Percentiles rank a stretch among this genome's conserved stretches.
phyloP scores from a whole-genome alignment of 192 early-diverging fungal species.

The Entomortierella lignicola region DNA sequence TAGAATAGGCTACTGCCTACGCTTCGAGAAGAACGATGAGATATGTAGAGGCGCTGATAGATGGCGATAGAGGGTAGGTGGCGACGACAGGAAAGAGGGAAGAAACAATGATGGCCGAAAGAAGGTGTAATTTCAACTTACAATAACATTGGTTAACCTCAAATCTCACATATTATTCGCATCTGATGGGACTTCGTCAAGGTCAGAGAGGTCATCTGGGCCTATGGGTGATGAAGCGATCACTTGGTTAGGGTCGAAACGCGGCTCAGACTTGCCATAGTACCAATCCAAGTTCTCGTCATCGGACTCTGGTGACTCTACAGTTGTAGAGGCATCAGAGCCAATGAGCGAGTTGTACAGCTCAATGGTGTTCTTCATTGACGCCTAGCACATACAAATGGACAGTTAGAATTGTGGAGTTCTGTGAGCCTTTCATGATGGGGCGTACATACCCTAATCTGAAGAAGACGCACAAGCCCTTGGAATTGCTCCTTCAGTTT shows the following conservation, averaged over 20 bases:
- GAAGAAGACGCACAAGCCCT: conserved; percentile 24
- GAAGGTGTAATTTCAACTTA: too few species aligned
- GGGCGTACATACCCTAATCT: conserved; percentile 7
- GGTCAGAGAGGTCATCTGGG: not conserved
- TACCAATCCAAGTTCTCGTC: conserved; percentile 16
- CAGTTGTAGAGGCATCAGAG: conserved; percentile 12
- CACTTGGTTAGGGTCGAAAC: conserved; percentile 28
- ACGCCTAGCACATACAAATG: conserved; percentile 14
- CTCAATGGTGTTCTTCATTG: conserved; percentile 24
- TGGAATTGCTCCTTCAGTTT: conserved; percentile 22
- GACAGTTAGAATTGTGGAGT: conserved; percentile 22
- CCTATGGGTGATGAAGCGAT: conserved; percentile 22
- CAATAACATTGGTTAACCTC: too few species aligned
- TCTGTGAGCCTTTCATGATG: conserved; percentile 13
- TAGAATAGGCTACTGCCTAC: too few species aligned
- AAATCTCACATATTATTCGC: too few species aligned
- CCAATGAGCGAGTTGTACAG: conserved; percentile 27
- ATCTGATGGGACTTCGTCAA: too few species aligned
- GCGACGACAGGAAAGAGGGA: too few species aligned
- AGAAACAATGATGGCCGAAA: too few species aligned
- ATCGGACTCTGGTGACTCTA: conserved; percentile 10
- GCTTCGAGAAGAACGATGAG: too few species aligned
- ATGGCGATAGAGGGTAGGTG: too few species aligned
- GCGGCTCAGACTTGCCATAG: conserved; percentile 17
- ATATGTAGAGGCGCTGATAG: too few species aligned